phyloP scores from a whole-genome alignment of 345 rosid species.

The Geranium brycei region DNA sequence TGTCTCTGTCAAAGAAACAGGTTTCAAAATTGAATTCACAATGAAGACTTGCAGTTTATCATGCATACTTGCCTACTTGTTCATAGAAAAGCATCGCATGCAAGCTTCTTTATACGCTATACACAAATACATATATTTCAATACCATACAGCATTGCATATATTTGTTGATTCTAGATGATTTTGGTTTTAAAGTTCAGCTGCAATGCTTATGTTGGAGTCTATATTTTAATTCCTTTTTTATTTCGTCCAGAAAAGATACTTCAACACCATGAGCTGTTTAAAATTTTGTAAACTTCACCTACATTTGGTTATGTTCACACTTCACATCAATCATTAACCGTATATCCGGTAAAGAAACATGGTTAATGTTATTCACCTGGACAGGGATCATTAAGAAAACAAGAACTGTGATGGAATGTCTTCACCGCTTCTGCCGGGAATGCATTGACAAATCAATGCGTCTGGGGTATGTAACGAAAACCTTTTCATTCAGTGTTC shows the following conservation, averaged over 20 bases:
- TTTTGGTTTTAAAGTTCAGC: background rate
- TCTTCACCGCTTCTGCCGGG: constrained; percentile 87
- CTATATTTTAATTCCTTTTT: too few species aligned
- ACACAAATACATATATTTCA: background rate
- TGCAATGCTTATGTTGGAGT: background rate
- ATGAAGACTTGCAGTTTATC: background rate
- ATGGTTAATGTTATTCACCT: constrained; percentile 7
- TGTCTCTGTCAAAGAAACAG: background rate
- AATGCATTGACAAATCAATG: constrained; percentile 96
- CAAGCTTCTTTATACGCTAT: background rate
- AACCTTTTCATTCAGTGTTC: background rate
- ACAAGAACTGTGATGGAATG: constrained; percentile 95
- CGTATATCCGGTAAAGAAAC: background rate
- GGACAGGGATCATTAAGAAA: constrained; percentile 80
- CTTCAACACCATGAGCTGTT: background rate
- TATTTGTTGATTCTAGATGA: background rate
- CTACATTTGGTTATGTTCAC: background rate
- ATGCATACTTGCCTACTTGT: too few species aligned
- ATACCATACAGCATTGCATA: background rate
- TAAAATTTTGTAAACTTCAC: background rate
- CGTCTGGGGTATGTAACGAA: constrained; percentile 63
- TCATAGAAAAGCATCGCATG: background rate
- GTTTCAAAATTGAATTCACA: background rate
- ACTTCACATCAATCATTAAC: background rate
- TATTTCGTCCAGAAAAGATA: too few species aligned